Percentiles rank a stretch among this genome's conserved stretches.
Evolutionary conservation across 208 protist genomes (phyloP).

Genomic region (Phytomonas francai): DNA sequence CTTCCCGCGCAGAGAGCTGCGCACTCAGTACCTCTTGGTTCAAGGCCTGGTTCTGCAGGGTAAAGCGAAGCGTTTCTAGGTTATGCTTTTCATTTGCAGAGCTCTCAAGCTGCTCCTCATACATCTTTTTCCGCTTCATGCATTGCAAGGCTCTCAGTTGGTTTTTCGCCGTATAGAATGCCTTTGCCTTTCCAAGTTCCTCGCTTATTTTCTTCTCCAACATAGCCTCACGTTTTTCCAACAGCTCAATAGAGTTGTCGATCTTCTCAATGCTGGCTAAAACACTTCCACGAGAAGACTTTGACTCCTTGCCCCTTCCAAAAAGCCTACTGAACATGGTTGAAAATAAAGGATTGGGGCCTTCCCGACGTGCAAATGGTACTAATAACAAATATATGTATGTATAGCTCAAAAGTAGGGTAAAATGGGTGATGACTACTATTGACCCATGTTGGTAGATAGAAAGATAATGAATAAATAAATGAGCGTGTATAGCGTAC

Average conservation of each 20-base stretch:
- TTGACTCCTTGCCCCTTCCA: slow-evolving; percentile 56
- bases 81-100: slow-evolving; percentile 68
- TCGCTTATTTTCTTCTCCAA: slow-evolving; percentile 82
- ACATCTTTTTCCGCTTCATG: slow-evolving; percentile 90
- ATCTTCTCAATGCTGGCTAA: slow-evolving; percentile 58
- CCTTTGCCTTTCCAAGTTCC: slow-evolving; percentile 78
- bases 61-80: slow-evolving; percentile 79
- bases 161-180: slow-evolving; percentile 82
- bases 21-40: slow-evolving; percentile 80
- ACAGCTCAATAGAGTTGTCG: slow-evolving; percentile 60
- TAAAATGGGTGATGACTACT: too few relatives aligned
- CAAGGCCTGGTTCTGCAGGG: slow-evolving; percentile 81
- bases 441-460: not conserved
- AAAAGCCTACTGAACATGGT: slow-evolving; percentile 75
- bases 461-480: slow-evolving; percentile 10
- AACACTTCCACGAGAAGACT: slow-evolving; percentile 18
- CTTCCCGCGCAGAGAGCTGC: slow-evolving; percentile 58
- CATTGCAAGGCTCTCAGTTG: slow-evolving; percentile 73
- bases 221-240: slow-evolving; percentile 80
- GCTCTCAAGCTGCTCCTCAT: slow-evolving; percentile 73
- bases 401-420: too few relatives aligned
- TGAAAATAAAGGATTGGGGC: not conserved
- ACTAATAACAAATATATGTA: too few relatives aligned
- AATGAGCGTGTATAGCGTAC: not conserved
- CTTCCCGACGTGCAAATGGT: too few relatives aligned